Conservation (phyloP, 352 stramenopile genomes). For the Blastocystis sp. region DNA sequence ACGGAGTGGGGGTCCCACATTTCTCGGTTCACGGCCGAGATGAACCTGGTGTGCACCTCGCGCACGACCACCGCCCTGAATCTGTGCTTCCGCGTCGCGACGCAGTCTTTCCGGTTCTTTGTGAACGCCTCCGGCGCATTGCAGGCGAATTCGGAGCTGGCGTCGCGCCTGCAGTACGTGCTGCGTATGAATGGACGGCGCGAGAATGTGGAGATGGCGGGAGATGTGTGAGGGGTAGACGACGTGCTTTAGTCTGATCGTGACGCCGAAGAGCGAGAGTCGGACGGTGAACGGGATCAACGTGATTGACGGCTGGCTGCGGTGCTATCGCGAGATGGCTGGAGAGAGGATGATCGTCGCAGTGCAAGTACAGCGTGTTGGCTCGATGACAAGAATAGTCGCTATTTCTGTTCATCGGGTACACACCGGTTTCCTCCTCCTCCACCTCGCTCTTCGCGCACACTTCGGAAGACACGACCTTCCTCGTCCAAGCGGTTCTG, state of each 20-base stretch:
- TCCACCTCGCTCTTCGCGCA: background rate
- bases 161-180: background rate
- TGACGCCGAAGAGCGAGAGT: background rate
- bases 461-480: background rate
- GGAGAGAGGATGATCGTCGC: background rate
- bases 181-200: background rate
- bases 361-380: background rate
- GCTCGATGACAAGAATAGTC: background rate
- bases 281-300: background rate
- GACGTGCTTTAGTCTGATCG: background rate
- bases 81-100: background rate
- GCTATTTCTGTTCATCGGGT: background rate
- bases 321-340: background rate
- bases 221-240: background rate
- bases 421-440: too few species aligned
- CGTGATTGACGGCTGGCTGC: background rate
- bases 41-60: background rate
- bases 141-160: background rate
- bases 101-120: too few species aligned
- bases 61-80: background rate
- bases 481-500: background rate
- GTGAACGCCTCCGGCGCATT: too few species aligned
- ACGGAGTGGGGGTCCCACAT: background rate
- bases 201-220: background rate
- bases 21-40: constrained; percentile 7